Base-by-base conservation (phyloP, 2,329 filamentous ascomycete genomes). In the Fusarium sp. region DNA sequence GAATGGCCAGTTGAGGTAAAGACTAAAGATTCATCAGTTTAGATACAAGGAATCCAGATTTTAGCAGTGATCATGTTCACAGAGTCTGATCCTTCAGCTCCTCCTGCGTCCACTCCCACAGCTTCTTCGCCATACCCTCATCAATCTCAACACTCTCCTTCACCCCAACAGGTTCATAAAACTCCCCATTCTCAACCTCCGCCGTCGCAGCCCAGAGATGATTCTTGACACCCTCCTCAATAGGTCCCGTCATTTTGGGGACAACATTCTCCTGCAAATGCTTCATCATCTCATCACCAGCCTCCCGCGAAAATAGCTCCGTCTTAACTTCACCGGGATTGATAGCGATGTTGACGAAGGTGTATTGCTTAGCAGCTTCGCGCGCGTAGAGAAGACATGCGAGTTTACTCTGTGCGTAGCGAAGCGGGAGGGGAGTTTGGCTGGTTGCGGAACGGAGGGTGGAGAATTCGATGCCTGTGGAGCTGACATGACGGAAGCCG, bases 91-190 rank as follows among this genome's bases (percentile, higher is more conserved):
- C 4, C 6, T 53, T 22, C 11, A 66, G 4, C 46, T 66, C 42
- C 1, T 66, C 29, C 8, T 66, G 42, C 0, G 63, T 66, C 63
- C 63, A 66, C 12, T 53, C 29, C 63, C 63, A 66, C 0, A 66
- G 15, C 18, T 32, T 49, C 20, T 10, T 38, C 0, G 63, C 61
- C 53, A 60, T 53, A 24, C 27, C 42, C 1, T 53, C 46, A 24
- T 66, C 29, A 18, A 66, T 6, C 0, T 62, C 61, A 22, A n/a
- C 32, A 0, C 29, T 62, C 7, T 66, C 34, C 20, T 46, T 52
- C 20, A 52, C 44, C 1, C 63, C 61, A 14, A 66, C 52, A 25
- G 62, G 62, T 4, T 65, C 60, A 25, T 65, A 65, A 8, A 65
- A 65, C 1, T 59, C 52, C 0, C 60, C 62, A 14, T 11, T 65